Percentiles rank a stretch among this genome's conserved stretches.
phyloP scores from a whole-genome alignment of 192 early-diverging fungal species.

The Funneliformis geosporum region DNA sequence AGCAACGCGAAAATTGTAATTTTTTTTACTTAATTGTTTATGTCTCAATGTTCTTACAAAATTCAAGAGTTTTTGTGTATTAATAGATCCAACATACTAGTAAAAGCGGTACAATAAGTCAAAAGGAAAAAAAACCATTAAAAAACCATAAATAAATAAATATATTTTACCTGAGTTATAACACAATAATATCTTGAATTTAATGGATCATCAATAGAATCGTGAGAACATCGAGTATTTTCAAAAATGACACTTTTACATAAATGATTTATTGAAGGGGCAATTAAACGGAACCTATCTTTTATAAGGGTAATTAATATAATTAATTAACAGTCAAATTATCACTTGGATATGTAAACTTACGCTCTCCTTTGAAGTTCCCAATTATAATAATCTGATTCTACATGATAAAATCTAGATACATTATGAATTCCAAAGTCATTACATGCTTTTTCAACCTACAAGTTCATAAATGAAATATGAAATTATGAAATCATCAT shows the following conservation, averaged over 20 bases:
- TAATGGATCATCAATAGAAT: conserved; percentile 46
- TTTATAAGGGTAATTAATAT: neutral
- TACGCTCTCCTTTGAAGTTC: conserved; percentile 68
- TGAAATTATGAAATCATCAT: neutral
- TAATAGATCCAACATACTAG: conserved; percentile 60
- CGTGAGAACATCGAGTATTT: conserved; percentile 76
- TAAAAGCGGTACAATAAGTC: no score
- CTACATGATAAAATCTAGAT: conserved; percentile 67
- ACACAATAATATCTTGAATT: conserved; percentile 70
- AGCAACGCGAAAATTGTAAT: conserved; percentile 79
- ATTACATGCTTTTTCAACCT: conserved; percentile 27
- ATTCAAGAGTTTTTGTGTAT: conserved; percentile 64
- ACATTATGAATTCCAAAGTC: conserved; percentile 6
- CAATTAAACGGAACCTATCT: conserved; percentile 53
- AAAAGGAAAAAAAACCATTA: no score
- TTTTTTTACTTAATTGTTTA: conserved; percentile 61
- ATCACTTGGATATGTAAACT: conserved; percentile 29
- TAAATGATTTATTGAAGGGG: conserved; percentile 75
- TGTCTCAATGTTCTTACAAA: conserved; percentile 58
- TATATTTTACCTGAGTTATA: conserved; percentile 56
- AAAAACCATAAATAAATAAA: no score
- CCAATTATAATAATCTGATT: conserved; percentile 80
- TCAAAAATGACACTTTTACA: conserved; percentile 91
- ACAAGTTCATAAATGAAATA: neutral
- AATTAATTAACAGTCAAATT: no score